Conservation (phyloP, 768 basidiomycete species). For the Cystobasidium onofrii region DNA sequence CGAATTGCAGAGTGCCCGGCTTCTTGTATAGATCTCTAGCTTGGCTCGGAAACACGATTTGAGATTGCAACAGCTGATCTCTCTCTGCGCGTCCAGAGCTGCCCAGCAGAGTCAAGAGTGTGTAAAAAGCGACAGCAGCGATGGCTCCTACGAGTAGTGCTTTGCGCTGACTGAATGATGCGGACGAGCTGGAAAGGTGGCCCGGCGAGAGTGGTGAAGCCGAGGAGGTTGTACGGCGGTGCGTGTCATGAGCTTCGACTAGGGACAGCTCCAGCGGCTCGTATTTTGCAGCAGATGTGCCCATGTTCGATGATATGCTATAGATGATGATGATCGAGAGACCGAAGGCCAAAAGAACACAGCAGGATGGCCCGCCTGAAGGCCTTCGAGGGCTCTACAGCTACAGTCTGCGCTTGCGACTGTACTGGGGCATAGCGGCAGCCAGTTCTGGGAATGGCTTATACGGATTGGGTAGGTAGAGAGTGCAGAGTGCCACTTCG, state of each 20-base stretch:
- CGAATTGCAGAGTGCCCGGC: not conserved
- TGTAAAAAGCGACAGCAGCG: not conserved
- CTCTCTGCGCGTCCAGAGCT: not conserved
- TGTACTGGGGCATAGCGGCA: not conserved
- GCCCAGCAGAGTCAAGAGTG: not conserved
- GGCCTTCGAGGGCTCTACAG: too few relatives aligned
- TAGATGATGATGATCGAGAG: not conserved
- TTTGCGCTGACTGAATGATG: not conserved
- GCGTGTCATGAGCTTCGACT: not conserved
- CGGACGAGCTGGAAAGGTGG: not conserved
- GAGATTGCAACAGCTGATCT: not conserved
- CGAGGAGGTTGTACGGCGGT: not conserved
- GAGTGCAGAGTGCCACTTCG: too few relatives aligned
- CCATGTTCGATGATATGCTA: not conserved
- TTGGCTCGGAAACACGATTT: not conserved
- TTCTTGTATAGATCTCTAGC: not conserved
- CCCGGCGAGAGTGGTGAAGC: not conserved
- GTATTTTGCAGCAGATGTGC: not conserved
- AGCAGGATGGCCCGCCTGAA: too few relatives aligned
- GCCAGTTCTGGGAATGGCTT: too few relatives aligned
- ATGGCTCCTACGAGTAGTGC: not conserved
- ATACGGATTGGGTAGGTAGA: too few relatives aligned
- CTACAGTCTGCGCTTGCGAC: not conserved
- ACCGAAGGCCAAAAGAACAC: not conserved
- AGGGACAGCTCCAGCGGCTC: constrained; percentile 5